Evolutionary conservation across 768 basidiomycete genomes (phyloP), one percentile per base, ranked within the genome.

Genomic region (Stropharia rugosoannulata): DNA sequence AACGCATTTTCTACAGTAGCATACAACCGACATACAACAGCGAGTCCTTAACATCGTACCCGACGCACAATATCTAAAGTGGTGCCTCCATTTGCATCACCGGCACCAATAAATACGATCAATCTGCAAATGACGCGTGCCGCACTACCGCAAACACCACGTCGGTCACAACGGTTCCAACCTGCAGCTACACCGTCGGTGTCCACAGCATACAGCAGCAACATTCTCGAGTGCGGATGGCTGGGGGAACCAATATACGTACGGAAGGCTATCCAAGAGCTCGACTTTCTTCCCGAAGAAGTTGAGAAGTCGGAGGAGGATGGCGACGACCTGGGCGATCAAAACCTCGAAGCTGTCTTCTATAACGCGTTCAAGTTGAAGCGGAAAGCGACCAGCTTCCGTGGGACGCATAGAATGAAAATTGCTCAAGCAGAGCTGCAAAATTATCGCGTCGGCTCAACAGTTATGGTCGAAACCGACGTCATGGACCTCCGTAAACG

Each of bases 381-480:
- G 59, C 63, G 63, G 42, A 67, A 64, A 32, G 54, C 65, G 3
- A 58, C 65, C 16, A 60, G 56, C 27, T 68, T 62, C 42, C 65
- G 70, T 11, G 65, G 66, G 5, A 35, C 47, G 37, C 64, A 58
- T 58, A 59, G 62, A 32, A 57, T 60, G 49, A 50, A 51, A 22
- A 60, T 47, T 25, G 62, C 64, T 18, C 66, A 61, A 52, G 58
- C 68, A n/a, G 61, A 56, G 32, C 43, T 58, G 15, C 59, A 68
- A 32, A 65, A 62, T 11, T 91, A 80, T 62, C 66, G 61, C 1
- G 68, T 89, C 5, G 90, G 90, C 1, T 87, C 91, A 65, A 84
- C 86, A 0, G 81, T 92, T 2, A 75, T 85, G 36, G 75, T 92
- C 16, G 73, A 81, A 55, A 80, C 78, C 0, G 70, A 74, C 42